Evolutionary conservation across 306 rosid genomes (phyloP).

Genomic region (Spatholobus suberectus): DNA sequence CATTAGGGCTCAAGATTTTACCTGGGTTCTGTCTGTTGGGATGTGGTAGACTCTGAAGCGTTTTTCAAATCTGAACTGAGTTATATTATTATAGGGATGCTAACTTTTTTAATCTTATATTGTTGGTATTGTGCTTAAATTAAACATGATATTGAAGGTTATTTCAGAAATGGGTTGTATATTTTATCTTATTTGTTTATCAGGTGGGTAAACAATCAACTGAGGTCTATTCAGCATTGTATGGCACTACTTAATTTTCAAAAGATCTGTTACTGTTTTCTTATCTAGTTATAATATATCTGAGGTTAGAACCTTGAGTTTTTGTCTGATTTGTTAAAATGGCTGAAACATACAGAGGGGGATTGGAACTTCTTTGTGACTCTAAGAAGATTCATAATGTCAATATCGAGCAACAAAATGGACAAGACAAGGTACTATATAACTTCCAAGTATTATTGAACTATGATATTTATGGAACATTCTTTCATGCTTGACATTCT

Average conservation of each 20-base stretch:
- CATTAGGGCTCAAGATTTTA: background rate
- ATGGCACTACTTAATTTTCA: background rate
- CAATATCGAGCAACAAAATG: conserved; percentile 62
- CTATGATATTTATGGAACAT: background rate
- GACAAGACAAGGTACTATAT: conserved; percentile 60
- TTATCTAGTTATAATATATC: conserved; percentile 1
- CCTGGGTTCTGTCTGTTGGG: background rate
- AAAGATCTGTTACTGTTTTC: background rate
- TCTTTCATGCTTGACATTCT: conserved; percentile 3
- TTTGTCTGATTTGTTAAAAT: conserved; percentile 41
- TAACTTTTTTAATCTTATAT: background rate
- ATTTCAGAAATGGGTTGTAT: background rate
- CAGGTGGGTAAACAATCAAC: background rate
- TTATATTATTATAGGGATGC: background rate
- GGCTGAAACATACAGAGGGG: conserved; percentile 66
- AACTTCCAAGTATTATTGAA: background rate
- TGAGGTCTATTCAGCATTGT: background rate
- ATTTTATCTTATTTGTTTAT: background rate
- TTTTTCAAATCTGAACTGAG: background rate
- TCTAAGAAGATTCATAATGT: conserved; percentile 86
- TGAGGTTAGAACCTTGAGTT: background rate
- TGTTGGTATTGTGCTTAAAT: background rate
- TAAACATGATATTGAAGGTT: background rate
- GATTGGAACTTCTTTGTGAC: conserved; percentile 90
- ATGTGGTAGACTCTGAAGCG: background rate